phyloP scores from a whole-genome alignment of 257 asterid species.

The Solanum tarapatanum region DNA sequence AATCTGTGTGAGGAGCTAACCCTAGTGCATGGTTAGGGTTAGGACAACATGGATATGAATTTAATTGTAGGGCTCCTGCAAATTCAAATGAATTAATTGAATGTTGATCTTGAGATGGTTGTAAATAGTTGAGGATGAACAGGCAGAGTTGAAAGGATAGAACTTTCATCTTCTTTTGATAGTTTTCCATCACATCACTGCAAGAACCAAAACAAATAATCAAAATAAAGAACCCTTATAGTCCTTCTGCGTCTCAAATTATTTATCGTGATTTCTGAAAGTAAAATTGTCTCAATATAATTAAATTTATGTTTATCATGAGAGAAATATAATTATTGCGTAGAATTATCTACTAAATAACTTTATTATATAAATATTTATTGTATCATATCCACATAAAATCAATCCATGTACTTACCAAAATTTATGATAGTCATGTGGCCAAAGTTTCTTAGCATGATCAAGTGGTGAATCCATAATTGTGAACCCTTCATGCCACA shows the following conservation, averaged over 20 bases:
- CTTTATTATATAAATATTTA: not conserved
- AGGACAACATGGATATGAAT: not conserved
- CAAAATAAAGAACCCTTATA: not conserved
- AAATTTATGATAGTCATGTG: slow-evolving; percentile 22
- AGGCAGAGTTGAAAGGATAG: not conserved
- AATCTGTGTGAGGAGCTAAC: not conserved
- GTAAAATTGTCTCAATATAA: not conserved
- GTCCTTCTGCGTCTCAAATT: not conserved
- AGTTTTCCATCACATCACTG: not conserved
- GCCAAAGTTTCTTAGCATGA: not conserved
- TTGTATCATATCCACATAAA: not conserved
- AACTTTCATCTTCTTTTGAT: not conserved
- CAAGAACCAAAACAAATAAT: not conserved
- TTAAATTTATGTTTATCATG: not conserved
- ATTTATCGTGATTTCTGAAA: not conserved
- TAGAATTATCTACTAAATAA: no score
- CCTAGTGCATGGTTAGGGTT: not conserved
- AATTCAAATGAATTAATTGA: slow-evolving; percentile 19
- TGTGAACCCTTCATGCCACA: not conserved
- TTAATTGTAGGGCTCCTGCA: slow-evolving; percentile 47
- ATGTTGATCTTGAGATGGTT: not conserved
- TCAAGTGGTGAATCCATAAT: not conserved
- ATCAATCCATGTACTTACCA: slow-evolving; percentile 42
- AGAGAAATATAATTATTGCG: no score
- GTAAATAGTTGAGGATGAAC: not conserved